Evolutionary conservation across 2,329 filamentous ascomycete genomes (phyloP), one percentile per base, ranked within the genome.

Genomic region (Botrytis byssoidea): DNA sequence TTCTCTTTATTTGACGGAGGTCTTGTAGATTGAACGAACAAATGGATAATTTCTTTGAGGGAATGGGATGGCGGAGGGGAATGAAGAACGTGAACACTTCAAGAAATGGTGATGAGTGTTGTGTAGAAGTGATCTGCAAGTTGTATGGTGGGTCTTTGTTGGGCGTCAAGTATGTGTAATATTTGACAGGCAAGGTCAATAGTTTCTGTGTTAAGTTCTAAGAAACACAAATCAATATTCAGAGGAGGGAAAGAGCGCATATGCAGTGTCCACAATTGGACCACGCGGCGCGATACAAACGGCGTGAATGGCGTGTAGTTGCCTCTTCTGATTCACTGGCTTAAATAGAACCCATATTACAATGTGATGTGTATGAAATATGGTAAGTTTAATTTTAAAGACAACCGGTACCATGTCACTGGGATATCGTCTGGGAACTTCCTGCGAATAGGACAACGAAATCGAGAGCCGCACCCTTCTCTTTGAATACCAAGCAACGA

Each of bases 401-500:
- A 55, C 48, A 20, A 37, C 46, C 65, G 22, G 25, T 40, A 55
- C 65, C 65, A 68, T 68, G 65, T 55, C 46, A 55, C 46, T 55
- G 65, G 65, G 32, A 68, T 68, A 42, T 55, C 46, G 22, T 29
- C 22, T 51, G 25, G 32, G 16, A 29, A 68, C 46, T 48, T 29
- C 46, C 65, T 68, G 65, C 35, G 44, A 55, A 55, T 68, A 68
- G 51, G 46, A 29, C 14, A 14, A 67, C 32, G 37, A 55, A 55
- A n/a, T 51, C 25, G 65, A 67, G 32, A 40, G 46, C 65, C 46
- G 65, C 65, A 68, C 46, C 35, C 29, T 57, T 68, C 46, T 51
- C 37, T 55, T 68, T 35, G 25, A 25, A 55, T n/a, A 29, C 16
- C 63, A 25, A 68, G 51, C 29, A 40, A 55, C 46, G 51, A 68